These are phyloP conservation scores for Paspalum notatum DNA, from an alignment of 176 grass and related monocot genomes.

Conservation along the genomic window DNA sequence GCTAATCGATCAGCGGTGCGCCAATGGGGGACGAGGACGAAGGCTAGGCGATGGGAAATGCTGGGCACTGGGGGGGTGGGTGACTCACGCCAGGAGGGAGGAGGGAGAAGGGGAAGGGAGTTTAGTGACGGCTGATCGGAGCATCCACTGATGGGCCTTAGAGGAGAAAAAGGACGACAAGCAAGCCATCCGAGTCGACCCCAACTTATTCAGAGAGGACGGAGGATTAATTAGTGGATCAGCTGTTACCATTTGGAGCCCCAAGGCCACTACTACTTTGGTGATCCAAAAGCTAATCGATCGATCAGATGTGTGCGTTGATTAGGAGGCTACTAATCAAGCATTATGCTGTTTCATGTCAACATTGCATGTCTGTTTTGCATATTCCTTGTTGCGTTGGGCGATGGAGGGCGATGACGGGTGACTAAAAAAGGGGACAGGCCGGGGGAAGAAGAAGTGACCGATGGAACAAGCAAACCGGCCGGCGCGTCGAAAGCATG, in stretches of 20 bases:
- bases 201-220: constrained; percentile 31
- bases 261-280: constrained; percentile 13
- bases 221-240: constrained; percentile 38
- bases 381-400: background rate
- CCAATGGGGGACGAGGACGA: constrained; percentile 41
- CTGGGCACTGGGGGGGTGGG: constrained; percentile 3
- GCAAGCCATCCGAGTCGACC: constrained; percentile 47
- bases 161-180: constrained; percentile 19
- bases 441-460: constrained; percentile 15
- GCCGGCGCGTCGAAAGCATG: constrained; percentile 37
- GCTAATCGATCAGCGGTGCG: constrained; percentile 44
- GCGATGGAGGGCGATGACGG: background rate
- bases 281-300: background rate
- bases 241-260: constrained; percentile 39
- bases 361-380: constrained; percentile 2
- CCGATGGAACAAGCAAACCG: constrained; percentile 51
- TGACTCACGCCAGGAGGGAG: background rate
- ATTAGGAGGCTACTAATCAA: background rate
- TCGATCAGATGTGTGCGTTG: background rate
- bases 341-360: constrained; percentile 38
- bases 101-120: background rate
- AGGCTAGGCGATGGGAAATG: constrained; percentile 36
- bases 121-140: constrained; percentile 47
- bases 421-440: background rate
- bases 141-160: constrained; percentile 48